Evolutionary conservation across 1,139 yeast genomes (phyloP), one percentile per base, ranked within the genome.

Genomic region (Kluyveromyces sp.): DNA sequence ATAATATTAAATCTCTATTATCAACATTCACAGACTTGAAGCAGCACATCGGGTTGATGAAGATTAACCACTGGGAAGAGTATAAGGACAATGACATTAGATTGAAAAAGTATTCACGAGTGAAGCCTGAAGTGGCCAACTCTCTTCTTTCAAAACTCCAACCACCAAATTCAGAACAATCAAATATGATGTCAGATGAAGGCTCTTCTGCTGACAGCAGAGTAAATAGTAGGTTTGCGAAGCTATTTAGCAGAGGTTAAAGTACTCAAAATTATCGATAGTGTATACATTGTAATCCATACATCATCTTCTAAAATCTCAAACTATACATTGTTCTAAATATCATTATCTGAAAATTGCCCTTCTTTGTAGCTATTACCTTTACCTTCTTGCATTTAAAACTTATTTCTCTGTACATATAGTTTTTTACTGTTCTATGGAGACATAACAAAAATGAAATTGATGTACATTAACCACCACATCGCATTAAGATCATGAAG

Each of bases 11-110:
- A 38, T 72, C 78, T 1, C 58, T 75, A 39, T 72, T 73, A 46
- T 75, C 80, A 3, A 75, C 81, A 44, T 77, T 81, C 48, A 68
- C 73, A 10, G 84, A 80, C 52, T 68, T 82, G 42, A 72, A 82
- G 43, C 89, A 83, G 60, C 73, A 79, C 45, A 73, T 83, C n/a
- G 77, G 75, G 41, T 63, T 83, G 41, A 62, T 79, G 50, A 71
- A 75, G 45, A 68, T 70, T 4, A 77, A 78, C 30, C 71, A 74
- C 49, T 59, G 72, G 41, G 80, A 78, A 15, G 74, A 70, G 39
- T 81, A 78, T 63, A 72, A 70, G 51, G 80, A 79, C 53, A 75
- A 76, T 26, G 68, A 72, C 29, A 62, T 71, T 7, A 71, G 88
- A 52, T 70, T 75, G 74, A 74, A 79, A 53, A 77, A 77, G 49